Evolutionary conservation across 2,329 filamentous ascomycete genomes (phyloP), one percentile per base, ranked within the genome.

Genomic region (Passalora sequoiae): DNA sequence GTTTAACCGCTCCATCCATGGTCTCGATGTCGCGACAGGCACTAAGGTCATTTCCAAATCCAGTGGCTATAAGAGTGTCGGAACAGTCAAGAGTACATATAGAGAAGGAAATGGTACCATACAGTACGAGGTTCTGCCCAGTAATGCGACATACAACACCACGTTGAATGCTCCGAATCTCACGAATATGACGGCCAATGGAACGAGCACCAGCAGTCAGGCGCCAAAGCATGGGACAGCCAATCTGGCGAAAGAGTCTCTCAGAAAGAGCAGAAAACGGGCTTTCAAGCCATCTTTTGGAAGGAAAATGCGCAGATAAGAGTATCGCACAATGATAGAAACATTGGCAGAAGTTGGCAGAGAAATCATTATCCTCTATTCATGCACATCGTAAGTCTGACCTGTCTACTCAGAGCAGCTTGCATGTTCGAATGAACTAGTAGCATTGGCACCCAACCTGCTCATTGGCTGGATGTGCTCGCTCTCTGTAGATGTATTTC

Each of bases 1-100:
- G 46, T 74, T 76, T 51, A 63, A 71, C 57, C 68, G 74, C 17
- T 69, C 68, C 4, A 61, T 77, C 45, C 53, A 57, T 9, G 66
- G 69, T 15, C 58, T 65, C 17, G 73, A 77, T 38, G 65, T 80
- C 40, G 70, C 71, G 19, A 76, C 73, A 1, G 75, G 75, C 7
- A 64, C 56, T 49, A 21, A 48, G 7, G 32, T 40, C 9, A 38
- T 52, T 4, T 6, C 3, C 8, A 33, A 35, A 7, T 41, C 17
- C 3, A 41, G 40, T 17, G 44, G 42, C 4, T 58, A 58, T 36
- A 54, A 49, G 39, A 59, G 30, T 29, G 44, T 49, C 3, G 59
- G 60, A 2, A 45, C 53, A n/a, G 41, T 46, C 6, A 45, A 55
- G 53, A 61, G 59, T 31, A 53, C 49, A 12, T 62, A 49, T 27